These are phyloP conservation scores for Starmerella cellae DNA, from an alignment of 805 yeast genomes.

Conservation along the genomic window DNA sequence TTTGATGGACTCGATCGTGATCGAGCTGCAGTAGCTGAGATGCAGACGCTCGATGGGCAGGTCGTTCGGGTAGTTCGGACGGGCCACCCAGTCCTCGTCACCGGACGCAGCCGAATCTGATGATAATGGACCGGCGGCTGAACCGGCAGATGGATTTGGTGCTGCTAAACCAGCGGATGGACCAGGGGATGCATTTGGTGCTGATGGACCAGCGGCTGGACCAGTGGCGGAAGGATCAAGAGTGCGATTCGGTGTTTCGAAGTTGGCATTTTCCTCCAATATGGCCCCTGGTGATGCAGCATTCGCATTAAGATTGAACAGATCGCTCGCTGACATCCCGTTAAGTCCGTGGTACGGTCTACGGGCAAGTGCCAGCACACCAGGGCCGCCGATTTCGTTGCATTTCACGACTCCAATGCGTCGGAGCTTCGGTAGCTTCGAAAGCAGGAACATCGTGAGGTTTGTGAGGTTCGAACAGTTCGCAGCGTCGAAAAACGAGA, in stretches of 20 bases:
- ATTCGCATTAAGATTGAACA: too few relatives aligned
- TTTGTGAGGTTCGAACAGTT: conserved; percentile 86
- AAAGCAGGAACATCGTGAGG: conserved; percentile 59
- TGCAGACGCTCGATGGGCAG: conserved; percentile 87
- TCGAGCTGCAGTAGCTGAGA: conserved; percentile 73
- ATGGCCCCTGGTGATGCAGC: too few relatives aligned
- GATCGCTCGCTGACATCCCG: conserved; percentile 44
- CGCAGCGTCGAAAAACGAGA: conserved; percentile 88
- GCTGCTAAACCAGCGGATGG: too few relatives aligned
- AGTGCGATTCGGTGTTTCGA: too few relatives aligned
- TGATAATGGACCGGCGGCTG: background rate
- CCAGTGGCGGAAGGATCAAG: too few relatives aligned
- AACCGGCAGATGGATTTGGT: too few relatives aligned
- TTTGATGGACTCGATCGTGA: conserved; percentile 66
- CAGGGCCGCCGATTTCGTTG: conserved; percentile 71
- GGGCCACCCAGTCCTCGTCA: background rate
- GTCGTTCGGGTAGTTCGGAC: too few relatives aligned
- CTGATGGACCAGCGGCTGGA: too few relatives aligned
- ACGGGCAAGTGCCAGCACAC: conserved; percentile 49
- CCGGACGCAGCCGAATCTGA: too few relatives aligned
- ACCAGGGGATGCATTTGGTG: too few relatives aligned
- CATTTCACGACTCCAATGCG: conserved; percentile 93
- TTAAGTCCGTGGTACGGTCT: too few relatives aligned
- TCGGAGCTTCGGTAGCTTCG: conserved; percentile 64
- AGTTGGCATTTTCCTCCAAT: too few relatives aligned